Conservation (phyloP, 2,329 filamentous ascomycete genomes). For the Diaporthe eres region DNA sequence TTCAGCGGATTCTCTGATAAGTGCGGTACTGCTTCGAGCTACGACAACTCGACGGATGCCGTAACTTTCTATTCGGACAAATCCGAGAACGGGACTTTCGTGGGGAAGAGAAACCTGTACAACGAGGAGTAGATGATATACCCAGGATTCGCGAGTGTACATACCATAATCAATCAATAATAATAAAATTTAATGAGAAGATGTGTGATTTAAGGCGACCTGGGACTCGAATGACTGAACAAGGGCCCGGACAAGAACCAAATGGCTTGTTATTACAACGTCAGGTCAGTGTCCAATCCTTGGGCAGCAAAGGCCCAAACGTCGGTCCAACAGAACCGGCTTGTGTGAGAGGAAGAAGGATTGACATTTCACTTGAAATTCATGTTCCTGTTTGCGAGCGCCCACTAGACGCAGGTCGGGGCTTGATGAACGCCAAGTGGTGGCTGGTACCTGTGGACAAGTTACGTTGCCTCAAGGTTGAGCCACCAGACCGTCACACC, state of each 20-base stretch:
- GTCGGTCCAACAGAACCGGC: background rate
- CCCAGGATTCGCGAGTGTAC: background rate
- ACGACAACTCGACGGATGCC: conserved; percentile 53
- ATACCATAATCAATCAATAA: background rate
- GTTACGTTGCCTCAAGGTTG: background rate
- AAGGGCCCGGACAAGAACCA: background rate
- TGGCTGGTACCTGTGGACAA: background rate
- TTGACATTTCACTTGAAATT: background rate
- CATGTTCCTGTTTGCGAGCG: no score
- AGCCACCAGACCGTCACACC: no score
- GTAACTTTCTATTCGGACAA: conserved; percentile 52
- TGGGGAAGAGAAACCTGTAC: conserved; percentile 46
- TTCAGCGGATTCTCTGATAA: conserved; percentile 58
- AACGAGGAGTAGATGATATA: conserved; percentile 30
- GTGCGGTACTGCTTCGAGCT: conserved; percentile 51
- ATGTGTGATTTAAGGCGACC: no score
- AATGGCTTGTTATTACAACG: rapidly evolving
- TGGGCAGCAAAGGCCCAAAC: background rate
- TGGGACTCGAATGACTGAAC: background rate
- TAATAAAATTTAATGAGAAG: conserved; percentile 10
- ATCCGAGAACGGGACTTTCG: conserved; percentile 48
- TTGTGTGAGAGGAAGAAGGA: background rate
- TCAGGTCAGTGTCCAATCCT: background rate
- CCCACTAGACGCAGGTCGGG: background rate
- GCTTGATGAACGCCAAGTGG: background rate